A percentile compares a stretch with the other conserved stretches of the same genome.
These are phyloP conservation scores for Fulvia fulva DNA, from an alignment of 2,329 filamentous ascomycete species.

Conservation along the genomic window DNA sequence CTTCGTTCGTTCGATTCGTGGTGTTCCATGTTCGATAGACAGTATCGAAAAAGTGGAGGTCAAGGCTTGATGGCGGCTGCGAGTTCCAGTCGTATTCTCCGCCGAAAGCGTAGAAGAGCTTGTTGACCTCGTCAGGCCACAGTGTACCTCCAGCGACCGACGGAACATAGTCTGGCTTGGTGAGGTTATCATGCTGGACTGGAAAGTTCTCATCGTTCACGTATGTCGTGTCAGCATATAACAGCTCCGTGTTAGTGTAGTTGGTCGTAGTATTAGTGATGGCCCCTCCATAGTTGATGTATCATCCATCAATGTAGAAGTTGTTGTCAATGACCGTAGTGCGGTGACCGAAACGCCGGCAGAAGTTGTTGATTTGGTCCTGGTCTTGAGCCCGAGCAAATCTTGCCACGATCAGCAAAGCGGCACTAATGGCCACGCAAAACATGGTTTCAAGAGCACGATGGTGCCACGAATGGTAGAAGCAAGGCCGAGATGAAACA, in stretches of 20 bases:
- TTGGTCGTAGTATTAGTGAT: conserved; percentile 25
- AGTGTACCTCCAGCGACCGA: conserved; percentile 47
- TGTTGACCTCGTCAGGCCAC: conserved; percentile 61
- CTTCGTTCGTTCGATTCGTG: conserved; percentile 36
- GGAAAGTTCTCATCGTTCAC: conserved; percentile 41
- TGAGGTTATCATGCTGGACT: conserved; percentile 53
- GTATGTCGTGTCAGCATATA: neutral
- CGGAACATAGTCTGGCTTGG: conserved; percentile 57
- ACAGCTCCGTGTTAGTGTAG: neutral
- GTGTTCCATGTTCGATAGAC: conserved; percentile 55
- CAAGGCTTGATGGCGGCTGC: conserved; percentile 42
- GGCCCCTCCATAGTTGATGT: conserved; percentile 52
- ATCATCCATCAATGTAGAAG: conserved; percentile 61
- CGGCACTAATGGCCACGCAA: neutral
- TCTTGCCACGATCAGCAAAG: neutral
- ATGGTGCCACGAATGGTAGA: neutral
- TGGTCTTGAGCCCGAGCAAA: conserved; percentile 21
- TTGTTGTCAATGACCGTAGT: conserved; percentile 56
- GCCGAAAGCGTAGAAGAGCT: conserved; percentile 60
- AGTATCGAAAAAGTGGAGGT: conserved; percentile 57
- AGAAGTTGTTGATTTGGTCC: conserved; percentile 53
- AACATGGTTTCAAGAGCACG: neutral
- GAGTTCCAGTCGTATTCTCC: conserved; percentile 48
- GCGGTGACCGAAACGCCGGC: conserved; percentile 52
- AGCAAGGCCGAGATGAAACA: neutral